phyloP scores from a whole-genome alignment of 2,329 filamentous ascomycete genomes.

The Fusarium clavum region DNA sequence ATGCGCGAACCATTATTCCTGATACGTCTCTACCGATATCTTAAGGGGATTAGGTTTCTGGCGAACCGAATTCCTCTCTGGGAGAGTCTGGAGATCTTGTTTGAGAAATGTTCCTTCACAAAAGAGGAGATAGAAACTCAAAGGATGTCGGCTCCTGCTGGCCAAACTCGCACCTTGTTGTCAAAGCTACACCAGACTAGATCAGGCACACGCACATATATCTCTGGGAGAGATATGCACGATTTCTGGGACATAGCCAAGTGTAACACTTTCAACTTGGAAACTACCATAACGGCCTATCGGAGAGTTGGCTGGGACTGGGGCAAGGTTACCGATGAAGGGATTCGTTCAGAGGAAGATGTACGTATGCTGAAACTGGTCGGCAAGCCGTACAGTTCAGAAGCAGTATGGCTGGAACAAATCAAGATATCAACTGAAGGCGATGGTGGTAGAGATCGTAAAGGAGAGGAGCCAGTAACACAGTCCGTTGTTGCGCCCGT shows the following conservation, averaged over 20 bases:
- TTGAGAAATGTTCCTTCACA: constrained; percentile 4
- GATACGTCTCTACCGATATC: constrained; percentile 48
- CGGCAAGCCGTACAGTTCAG: background rate
- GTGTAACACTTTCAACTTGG: background rate
- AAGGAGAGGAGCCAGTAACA: too few species aligned
- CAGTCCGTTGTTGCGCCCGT: too few species aligned
- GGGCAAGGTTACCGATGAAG: background rate
- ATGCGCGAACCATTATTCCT: constrained; percentile 54
- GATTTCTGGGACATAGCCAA: background rate
- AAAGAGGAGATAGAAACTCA: background rate
- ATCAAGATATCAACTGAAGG: too few species aligned
- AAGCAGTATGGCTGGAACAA: too few species aligned
- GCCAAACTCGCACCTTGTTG: too few species aligned
- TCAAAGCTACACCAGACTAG: background rate
- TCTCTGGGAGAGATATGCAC: background rate
- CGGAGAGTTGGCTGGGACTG: background rate
- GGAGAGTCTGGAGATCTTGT: constrained; percentile 38
- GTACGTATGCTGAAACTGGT: background rate
- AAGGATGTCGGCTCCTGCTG: background rate
- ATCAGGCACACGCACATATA: background rate
- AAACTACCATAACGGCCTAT: background rate
- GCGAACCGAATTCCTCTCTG: constrained; percentile 47
- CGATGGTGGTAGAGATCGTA: too few species aligned
- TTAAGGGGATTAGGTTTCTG: background rate
- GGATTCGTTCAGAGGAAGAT: background rate